Evolutionary conservation across 2,329 filamentous ascomycete species (phyloP), one percentile per base, ranked within the genome.

Genomic region (Cercospora sojina): DNA sequence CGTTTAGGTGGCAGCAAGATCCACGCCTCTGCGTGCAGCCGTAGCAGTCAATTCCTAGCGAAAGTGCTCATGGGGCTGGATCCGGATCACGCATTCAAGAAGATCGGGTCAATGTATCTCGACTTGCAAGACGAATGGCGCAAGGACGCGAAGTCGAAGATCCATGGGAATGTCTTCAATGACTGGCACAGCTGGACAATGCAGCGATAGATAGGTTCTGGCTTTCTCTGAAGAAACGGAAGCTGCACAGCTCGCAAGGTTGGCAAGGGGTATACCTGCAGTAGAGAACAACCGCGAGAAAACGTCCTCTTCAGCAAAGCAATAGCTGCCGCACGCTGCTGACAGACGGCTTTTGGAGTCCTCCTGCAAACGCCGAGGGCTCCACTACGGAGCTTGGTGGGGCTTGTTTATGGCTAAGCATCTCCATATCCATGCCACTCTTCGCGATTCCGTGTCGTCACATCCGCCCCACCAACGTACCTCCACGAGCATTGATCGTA

Each of bases 1-100:
- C 82, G 83, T 57, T 82, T 85, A 72, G 88, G 87, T 62, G 78
- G 78, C 1, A 88, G 91, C 0, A 90, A 91, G 69, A 83, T 88
- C 2, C 92, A 95, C 77, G 87, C 88, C 23, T 88, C 86, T 73
- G 89, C 91, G 0, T 92, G 90, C 66, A 96, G 92, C 72, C 88
- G 86, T 1, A 88, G 90, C 0, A 90, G 88, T 73, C 79, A 93
- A 60, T 84, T 91, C 57, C 79, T 92, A 2, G 88, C 86, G 5
- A 88, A 87, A 59, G 82, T 87, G 35, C 77, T 92, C 67, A 84
- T 88, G 67, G 81, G 82, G 2, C 79, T 81, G 2, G 83, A 82
- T 56, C 73, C 70, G 43, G 71, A 70, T 27, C 31, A 62, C 0
- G 76, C 80, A 64, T 83, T 79, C 68, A 71, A 73, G 53, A 73